Evolutionary conservation across 2,329 filamentous ascomycete genomes (phyloP).

Genomic region (Colletotrichum truncatum): DNA sequence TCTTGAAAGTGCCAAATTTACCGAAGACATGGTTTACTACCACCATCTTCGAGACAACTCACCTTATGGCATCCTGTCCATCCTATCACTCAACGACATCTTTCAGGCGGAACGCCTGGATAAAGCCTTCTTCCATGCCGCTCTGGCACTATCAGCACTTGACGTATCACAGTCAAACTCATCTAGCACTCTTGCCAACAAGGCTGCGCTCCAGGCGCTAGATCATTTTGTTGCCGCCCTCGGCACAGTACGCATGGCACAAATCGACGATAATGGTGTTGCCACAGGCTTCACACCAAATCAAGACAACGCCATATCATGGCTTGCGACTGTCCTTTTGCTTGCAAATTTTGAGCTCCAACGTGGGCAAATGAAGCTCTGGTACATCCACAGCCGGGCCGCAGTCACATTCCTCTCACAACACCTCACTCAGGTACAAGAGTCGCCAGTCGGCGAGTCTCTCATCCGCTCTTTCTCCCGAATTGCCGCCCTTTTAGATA

Average conservation of each 20-base stretch:
- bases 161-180: not conserved
- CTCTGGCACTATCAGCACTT: conserved; percentile 4
- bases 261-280: conserved; percentile 3
- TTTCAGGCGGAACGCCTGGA: not conserved
- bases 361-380: conserved; percentile 18
- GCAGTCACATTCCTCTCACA: conserved; percentile 15
- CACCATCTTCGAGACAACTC: conserved; percentile 2
- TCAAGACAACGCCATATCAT: conserved; percentile 7
- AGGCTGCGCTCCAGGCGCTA: conserved; percentile 8
- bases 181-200: not conserved
- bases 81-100: not conserved
- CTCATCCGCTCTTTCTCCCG: conserved; percentile 11
- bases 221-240: conserved; percentile 15
- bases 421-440: not conserved
- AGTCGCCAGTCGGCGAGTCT: not conserved
- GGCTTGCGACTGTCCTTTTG: not conserved
- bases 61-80: conserved; percentile 5
- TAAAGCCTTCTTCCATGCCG: conserved; percentile 7
- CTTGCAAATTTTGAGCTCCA: conserved; percentile 8
- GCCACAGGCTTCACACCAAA: not conserved
- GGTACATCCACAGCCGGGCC: conserved; percentile 17
- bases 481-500: conserved; percentile 11
- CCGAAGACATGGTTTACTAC: conserved; percentile 15
- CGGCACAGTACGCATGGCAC: not conserved
- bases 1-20: conserved; percentile 11